These are phyloP conservation scores for Drechslerella coelobrocha DNA, from an alignment of 2,329 filamentous ascomycete genomes.

Conservation along the genomic window DNA sequence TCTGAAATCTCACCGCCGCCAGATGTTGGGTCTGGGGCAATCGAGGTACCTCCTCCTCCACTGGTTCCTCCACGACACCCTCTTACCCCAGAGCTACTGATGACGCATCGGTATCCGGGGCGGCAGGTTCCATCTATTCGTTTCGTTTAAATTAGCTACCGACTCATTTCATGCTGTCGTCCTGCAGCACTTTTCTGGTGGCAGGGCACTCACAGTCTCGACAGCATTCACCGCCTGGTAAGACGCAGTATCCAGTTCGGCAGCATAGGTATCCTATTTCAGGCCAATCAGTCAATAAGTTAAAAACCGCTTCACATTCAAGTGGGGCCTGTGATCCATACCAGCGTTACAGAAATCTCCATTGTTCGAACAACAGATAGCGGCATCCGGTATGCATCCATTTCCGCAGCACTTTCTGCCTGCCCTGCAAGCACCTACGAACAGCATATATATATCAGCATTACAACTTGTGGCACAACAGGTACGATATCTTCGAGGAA, in stretches of 20 bases:
- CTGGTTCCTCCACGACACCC: slow-evolving; percentile 31
- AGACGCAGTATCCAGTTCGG: slow-evolving; percentile 40
- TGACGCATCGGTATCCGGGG: slow-evolving; percentile 43
- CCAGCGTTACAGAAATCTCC: slow-evolving; percentile 30
- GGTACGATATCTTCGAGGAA: not conserved
- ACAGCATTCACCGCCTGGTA: slow-evolving; percentile 43
- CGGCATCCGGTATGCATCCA: slow-evolving; percentile 19
- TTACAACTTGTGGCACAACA: not conserved
- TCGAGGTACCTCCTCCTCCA: slow-evolving; percentile 39
- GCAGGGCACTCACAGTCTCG: slow-evolving; percentile 29
- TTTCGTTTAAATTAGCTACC: slow-evolving; percentile 3
- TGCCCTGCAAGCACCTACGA: slow-evolving; percentile 34
- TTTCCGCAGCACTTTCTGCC: slow-evolving; percentile 42
- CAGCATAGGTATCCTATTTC: slow-evolving; percentile 40
- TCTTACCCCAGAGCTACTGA: slow-evolving; percentile 40
- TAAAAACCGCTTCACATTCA: not conserved
- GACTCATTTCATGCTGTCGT: too few species aligned
- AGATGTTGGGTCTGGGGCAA: slow-evolving; percentile 23
- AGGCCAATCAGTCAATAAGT: not conserved
- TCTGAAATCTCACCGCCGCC: slow-evolving; percentile 18
- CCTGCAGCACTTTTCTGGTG: too few species aligned
- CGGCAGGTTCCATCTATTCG: slow-evolving; percentile 35
- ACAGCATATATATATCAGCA: slow-evolving; percentile 5
- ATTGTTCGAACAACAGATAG: slow-evolving; percentile 21
- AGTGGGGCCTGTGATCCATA: not conserved